phyloP scores from a whole-genome alignment of 78 protist species.

The Dictyostelium intermedium region DNA sequence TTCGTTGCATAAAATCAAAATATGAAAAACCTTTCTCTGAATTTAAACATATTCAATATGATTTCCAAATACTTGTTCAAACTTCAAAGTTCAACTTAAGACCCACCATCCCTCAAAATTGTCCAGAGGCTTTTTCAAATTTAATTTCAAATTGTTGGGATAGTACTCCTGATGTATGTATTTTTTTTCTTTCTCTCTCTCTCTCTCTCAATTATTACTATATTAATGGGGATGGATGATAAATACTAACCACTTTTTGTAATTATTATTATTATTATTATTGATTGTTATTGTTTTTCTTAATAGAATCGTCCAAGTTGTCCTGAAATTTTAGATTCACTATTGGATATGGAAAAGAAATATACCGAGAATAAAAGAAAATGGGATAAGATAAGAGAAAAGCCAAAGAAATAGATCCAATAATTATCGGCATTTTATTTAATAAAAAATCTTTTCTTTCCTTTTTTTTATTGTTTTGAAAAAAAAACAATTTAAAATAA shows the following conservation, averaged over 20 bases:
- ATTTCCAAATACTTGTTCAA: slow-evolving; percentile 76
- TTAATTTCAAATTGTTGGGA: slow-evolving; percentile 75
- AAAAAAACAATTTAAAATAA: background rate
- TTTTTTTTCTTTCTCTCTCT: background rate
- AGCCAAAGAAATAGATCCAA: slow-evolving; percentile 31
- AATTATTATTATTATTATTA: no score
- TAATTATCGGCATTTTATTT: background rate
- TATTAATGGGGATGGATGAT: no score
- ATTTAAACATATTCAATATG: slow-evolving; percentile 74
- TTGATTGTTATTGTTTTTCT: background rate
- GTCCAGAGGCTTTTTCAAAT: slow-evolving; percentile 77
- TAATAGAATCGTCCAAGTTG: slow-evolving; percentile 59
- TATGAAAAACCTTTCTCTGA: slow-evolving; percentile 79
- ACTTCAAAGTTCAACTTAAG: slow-evolving; percentile 38
- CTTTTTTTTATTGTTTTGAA: background rate
- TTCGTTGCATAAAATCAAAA: slow-evolving; percentile 69
- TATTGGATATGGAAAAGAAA: slow-evolving; percentile 30
- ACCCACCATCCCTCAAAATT: slow-evolving; percentile 81
- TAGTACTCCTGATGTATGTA: slow-evolving; percentile 33
- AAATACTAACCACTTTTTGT: background rate
- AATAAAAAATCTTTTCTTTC: background rate
- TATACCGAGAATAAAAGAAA: slow-evolving; percentile 60
- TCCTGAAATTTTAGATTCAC: slow-evolving; percentile 61
- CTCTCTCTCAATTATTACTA: background rate
- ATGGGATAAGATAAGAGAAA: slow-evolving; percentile 74